Evolutionary conservation across 306 rosid genomes (phyloP).

Genomic region (cucumber (Cucumis sativus)): DNA sequence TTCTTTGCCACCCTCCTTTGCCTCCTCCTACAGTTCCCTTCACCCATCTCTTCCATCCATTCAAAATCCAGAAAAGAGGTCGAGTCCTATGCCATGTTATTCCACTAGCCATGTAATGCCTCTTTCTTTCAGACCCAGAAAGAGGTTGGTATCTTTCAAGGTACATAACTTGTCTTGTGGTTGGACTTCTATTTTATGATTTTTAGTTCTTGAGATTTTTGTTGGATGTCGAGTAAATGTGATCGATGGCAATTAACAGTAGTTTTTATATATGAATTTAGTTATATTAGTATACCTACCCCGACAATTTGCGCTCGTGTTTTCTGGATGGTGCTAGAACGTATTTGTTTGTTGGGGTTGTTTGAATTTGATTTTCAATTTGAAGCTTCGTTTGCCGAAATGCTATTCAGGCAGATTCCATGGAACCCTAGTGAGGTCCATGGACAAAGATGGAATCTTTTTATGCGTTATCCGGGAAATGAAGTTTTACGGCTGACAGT

Average conservation of each 20-base stretch:
- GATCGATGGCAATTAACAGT: neutral
- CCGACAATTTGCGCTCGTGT: neutral
- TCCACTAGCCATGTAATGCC: slow-evolving; percentile 11
- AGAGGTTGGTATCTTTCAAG: slow-evolving; percentile 48
- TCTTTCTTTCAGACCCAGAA: slow-evolving; percentile 41
- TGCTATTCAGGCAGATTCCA: neutral
- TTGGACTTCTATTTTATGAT: neutral
- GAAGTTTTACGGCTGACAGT: neutral
- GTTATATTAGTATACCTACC: neutral
- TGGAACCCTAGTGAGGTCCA: neutral
- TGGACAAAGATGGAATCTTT: neutral
- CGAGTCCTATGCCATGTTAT: slow-evolving; percentile 29
- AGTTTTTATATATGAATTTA: neutral
- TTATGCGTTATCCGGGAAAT: neutral
- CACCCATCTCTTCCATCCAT: slow-evolving; percentile 21
- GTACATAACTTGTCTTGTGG: slow-evolving; percentile 16
- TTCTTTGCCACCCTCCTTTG: slow-evolving; percentile 27
- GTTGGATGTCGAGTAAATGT: neutral
- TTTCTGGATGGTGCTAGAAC: neutral
- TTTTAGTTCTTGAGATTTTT: neutral
- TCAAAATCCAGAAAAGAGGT: slow-evolving; percentile 11
- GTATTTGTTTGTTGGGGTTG: neutral
- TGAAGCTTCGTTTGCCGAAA: neutral
- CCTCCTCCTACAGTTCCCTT: slow-evolving; percentile 30
- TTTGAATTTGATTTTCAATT: neutral